Evolutionary conservation across 208 protist species (phyloP), one percentile per base, ranked within the genome.

Genomic region (Leishmania lainsoni): DNA sequence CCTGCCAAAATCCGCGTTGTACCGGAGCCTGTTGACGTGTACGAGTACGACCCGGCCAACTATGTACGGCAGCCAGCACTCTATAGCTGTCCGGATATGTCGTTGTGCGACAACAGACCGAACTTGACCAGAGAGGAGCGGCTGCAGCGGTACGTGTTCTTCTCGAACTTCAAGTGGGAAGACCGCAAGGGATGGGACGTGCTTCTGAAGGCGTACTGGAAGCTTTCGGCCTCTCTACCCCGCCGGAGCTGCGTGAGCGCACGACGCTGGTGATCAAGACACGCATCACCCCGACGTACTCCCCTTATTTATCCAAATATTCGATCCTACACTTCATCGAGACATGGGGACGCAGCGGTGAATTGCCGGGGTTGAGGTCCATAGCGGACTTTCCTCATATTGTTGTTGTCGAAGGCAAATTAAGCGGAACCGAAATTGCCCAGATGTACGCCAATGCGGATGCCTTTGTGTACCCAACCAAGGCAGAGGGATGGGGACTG

Each of bases 391-490:
- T 89, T 16, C 91, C 91, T 8, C 85, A 87, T 80, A 17, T 92
- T 16, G 81, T 91, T 0, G 75, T 95, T 42, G 74, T 87, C 20
- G 70, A 59, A 39, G 78, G 86, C 16, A n/a, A 68, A 3, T 9
- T 85, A 29, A 54, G 45, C 12, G 52, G 22, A 16, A 22, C 16
- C 0, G 45, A 81, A 39, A 71, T 98, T 80, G 86, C 87, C 17
- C 48, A 76, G 42, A 78, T 98, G 77, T 98, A 98, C 83, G 74
- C 73, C 9, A 81, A 83, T 26, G 86, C 77, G 10, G 88, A 98
- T 81, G 88, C 87, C n/a, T 97, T 98, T 79, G 93, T 99, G 26
- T 76, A 98, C 6, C 93, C 97, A 8, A 39, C 59, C n/a, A 65
- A 65, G 59, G 59, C 59, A n/a, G 97, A 94, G 79, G 91, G 89